Evolutionary conservation across 768 basidiomycete species (phyloP), one percentile per base, ranked within the genome.

Genomic region (Podaxis sp.): DNA sequence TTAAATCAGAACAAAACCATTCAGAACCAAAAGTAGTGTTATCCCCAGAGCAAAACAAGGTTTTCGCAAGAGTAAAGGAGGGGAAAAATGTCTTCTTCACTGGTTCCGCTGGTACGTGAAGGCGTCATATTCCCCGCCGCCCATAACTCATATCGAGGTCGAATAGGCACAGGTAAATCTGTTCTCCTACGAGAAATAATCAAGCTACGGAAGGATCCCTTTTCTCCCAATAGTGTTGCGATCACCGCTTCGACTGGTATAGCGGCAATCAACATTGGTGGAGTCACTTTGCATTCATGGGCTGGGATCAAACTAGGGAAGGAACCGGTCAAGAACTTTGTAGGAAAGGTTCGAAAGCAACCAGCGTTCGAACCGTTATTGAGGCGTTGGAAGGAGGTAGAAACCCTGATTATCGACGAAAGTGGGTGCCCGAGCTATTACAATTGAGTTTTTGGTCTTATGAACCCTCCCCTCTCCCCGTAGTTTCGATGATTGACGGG

Each of bases 401-500:
- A 77, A 61, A 86, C 87, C 3, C 79, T 96, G 26, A 87, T 96
- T 67, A 84, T 96, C 54, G 94, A 96, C 68, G 94, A 96, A 76
- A 85, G 94, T 92, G 70, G 66, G 84, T 73, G 19, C 13, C 40
- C 51, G 57, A 51, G 39, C 13, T 17, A 12, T 30, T 12, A 17
- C 26, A 30, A 11, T 56, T 52, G 44, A 2, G 24, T 46, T 33
- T 38, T 33, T n/a, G 57, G 33, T 44, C 39, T 52, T 39, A 52
- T 28, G 38, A 49, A 15, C 42, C 52, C 8, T 33, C 8, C 30
- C 2, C 9, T 33, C 2, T 33, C 33, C 67, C 46, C 52, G 11
- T 59, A 95, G 93, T 96, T 56, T 95, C 94, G 1, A 95, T 96
- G 94, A 84, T 96, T 24, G 92, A 94, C 65, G 93, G 89, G 4